phyloP scores from a whole-genome alignment of 345 rosid genomes.

The Acer negundo region DNA sequence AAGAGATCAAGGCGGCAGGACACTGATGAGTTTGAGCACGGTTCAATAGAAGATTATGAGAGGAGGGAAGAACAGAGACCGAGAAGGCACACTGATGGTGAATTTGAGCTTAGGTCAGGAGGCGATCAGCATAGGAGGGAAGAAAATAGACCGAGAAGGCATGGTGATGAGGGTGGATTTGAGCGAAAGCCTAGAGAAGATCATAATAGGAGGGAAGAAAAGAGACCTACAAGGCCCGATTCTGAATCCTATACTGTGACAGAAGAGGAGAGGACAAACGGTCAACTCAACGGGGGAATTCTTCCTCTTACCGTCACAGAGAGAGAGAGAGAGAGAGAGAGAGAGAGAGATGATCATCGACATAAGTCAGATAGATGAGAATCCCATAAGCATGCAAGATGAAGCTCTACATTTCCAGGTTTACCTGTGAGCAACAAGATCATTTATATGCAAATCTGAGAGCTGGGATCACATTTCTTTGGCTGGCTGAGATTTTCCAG shows the following conservation, averaged over 20 bases:
- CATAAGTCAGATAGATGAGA: conserved; percentile 28
- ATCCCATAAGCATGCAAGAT: not conserved
- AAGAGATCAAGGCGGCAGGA: conserved; percentile 23
- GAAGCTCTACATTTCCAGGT: not conserved
- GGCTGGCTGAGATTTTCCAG: not conserved
- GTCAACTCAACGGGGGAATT: conserved; percentile 26
- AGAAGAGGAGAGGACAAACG: conserved; percentile 20
- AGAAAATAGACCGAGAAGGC: conserved; percentile 17
- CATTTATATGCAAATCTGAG: not conserved
- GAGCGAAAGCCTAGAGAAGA: conserved; percentile 35
- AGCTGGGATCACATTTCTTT: not conserved
- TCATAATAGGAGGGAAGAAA: conserved; percentile 28
- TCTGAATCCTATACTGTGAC: conserved; percentile 36
- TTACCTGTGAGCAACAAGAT: not conserved
- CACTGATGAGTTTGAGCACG: conserved; percentile 24
- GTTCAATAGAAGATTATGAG: conserved; percentile 19
- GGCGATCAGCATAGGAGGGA: conserved; percentile 36
- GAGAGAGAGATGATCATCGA: conserved; percentile 31
- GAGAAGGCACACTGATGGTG: conserved; percentile 18
- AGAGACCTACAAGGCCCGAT: conserved; percentile 39
- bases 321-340: too few relatives aligned
- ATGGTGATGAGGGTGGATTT: conserved; percentile 5
- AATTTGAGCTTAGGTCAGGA: conserved; percentile 28
- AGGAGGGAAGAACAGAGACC: conserved; percentile 42
- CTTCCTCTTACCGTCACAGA: conserved; percentile 27